Conservation (phyloP, 768 basidiomycete genomes). For the Rhodotorula paludigena region DNA sequence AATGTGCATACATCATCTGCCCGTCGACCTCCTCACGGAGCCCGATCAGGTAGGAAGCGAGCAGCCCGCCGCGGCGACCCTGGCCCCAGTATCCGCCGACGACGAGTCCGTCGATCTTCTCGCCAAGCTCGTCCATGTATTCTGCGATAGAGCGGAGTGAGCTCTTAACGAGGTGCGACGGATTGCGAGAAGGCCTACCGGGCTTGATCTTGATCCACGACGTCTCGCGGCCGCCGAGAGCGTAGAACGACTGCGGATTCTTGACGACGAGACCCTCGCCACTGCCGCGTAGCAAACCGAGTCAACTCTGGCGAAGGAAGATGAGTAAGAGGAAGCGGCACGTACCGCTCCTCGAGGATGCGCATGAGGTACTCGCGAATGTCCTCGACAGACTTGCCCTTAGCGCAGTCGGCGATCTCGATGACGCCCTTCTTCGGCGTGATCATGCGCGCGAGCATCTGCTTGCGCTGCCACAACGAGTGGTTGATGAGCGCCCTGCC, state of each 20-base stretch:
- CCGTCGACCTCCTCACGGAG: conserved; percentile 61
- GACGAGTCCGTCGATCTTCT: conserved; percentile 86
- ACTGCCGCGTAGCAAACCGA: conserved; percentile 46
- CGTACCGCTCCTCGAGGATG: conserved; percentile 63
- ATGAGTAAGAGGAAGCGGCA: not conserved
- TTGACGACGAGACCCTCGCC: conserved; percentile 95
- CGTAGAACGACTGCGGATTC: conserved; percentile 71
- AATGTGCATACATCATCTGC: conserved; percentile 57
- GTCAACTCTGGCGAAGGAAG: not conserved
- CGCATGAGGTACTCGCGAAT: conserved; percentile 73
- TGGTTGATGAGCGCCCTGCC: conserved; percentile 64
- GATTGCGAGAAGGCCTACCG: conserved; percentile 34
- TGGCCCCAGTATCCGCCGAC: conserved; percentile 87
- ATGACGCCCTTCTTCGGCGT: conserved; percentile 69
- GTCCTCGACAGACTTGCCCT: conserved; percentile 73
- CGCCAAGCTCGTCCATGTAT: conserved; percentile 74
- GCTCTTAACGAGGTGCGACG: not conserved
- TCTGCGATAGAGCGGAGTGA: conserved; percentile 72
- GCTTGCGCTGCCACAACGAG: conserved; percentile 70
- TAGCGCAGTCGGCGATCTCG: conserved; percentile 67
- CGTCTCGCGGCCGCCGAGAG: conserved; percentile 76
- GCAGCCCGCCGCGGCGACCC: conserved; percentile 77
- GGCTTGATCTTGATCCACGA: conserved; percentile 84
- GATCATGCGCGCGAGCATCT: conserved; percentile 65
- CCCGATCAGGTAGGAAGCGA: conserved; percentile 84